Evolutionary conservation across 1,139 yeast species (phyloP), one percentile per base, ranked within the genome.

Genomic region (Saccharomycopsis crataegensis): DNA sequence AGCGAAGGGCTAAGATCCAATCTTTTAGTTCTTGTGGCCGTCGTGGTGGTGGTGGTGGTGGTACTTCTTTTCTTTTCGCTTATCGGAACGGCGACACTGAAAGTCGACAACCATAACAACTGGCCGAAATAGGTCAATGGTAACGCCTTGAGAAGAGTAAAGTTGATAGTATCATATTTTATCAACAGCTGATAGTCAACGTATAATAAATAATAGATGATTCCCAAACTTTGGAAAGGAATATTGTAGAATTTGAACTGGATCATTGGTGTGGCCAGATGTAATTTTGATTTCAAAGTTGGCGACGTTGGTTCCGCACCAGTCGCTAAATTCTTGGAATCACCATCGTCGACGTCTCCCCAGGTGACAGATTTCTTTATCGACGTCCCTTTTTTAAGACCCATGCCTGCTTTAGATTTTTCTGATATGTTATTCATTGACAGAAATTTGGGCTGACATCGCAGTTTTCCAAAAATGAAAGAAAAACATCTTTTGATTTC

Each of bases 321-420:
- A 56, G 8, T 55, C 53, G 2, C 54, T 57, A 37, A 55, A 53
- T 49, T 56, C 54, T 34, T 51, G 28, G 28, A 22, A 4, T 22
- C 28, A 4, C 33, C n/a, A 2, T 12, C 8, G 31, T 31, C 43
- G 6, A 22, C 31, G 44, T 54, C 57, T 34, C 34, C 37, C 58
- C 58, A 56, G 6, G 57, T 56, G 2, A 56, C 58, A 37, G 57
- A 53, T 49, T 56, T 56, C 41, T 51, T 56, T 37, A 36, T 43
- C 12, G 51, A 6, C 7, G 14, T 33, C 4, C 49, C 12, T 37
- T 53, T 53, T 33, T 51, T 53, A 6, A 41, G 16, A 14, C 50
- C 16, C 53, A 51, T 51, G 28, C 17, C 7, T 31, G 12, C 37
- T 44, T 8, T n/a, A 22, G 28, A 22, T 22, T 22, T 22, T 22